These are phyloP conservation scores for Coniferiporia weirii DNA, from an alignment of 1,284 basidiomycete genomes.

Conservation along the genomic window DNA sequence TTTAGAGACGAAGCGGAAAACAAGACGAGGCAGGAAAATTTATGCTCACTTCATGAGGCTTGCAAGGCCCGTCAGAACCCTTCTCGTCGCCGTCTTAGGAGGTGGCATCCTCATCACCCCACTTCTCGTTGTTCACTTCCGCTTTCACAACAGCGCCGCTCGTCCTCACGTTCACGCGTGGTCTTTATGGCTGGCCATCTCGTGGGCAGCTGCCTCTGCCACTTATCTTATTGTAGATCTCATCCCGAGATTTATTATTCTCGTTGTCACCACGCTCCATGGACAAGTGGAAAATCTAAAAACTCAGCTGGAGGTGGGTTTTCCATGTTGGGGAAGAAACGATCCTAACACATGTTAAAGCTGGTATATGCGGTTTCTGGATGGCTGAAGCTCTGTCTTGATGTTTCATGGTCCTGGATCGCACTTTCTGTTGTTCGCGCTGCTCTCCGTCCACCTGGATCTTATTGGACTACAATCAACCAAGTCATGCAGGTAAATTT, in stretches of 20 bases:
- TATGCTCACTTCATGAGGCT: slow-evolving; percentile 66
- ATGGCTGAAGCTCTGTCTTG: slow-evolving; percentile 65
- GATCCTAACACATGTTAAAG: slow-evolving; percentile 30
- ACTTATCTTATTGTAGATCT: slow-evolving; percentile 63
- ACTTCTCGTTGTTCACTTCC: slow-evolving; percentile 59
- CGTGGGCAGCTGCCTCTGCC: slow-evolving; percentile 58
- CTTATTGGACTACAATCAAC: slow-evolving; percentile 66
- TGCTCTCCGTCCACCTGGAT: slow-evolving; percentile 52
- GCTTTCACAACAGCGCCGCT: slow-evolving; percentile 45
- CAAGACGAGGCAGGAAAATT: slow-evolving; percentile 46
- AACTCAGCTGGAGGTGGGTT: slow-evolving; percentile 57
- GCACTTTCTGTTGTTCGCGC: slow-evolving; percentile 55
- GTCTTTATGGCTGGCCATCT: slow-evolving; percentile 69
- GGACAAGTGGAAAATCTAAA: slow-evolving; percentile 60
- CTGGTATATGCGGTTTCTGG: slow-evolving; percentile 62
- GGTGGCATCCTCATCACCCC: slow-evolving; percentile 62
- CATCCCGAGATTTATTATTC: slow-evolving; percentile 52
- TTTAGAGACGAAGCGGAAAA: slow-evolving; percentile 25
- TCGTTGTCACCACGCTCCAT: slow-evolving; percentile 48
- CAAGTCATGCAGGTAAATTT: slow-evolving; percentile 58
- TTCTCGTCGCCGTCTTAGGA: slow-evolving; percentile 53
- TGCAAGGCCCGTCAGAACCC: slow-evolving; percentile 50
- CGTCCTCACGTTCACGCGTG: slow-evolving; percentile 57
- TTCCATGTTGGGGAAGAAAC: background rate
- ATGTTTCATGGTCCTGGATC: slow-evolving; percentile 68